Evolutionary conservation across 805 yeast species (phyloP).

Genomic region (Kodamaea laetipori): DNA sequence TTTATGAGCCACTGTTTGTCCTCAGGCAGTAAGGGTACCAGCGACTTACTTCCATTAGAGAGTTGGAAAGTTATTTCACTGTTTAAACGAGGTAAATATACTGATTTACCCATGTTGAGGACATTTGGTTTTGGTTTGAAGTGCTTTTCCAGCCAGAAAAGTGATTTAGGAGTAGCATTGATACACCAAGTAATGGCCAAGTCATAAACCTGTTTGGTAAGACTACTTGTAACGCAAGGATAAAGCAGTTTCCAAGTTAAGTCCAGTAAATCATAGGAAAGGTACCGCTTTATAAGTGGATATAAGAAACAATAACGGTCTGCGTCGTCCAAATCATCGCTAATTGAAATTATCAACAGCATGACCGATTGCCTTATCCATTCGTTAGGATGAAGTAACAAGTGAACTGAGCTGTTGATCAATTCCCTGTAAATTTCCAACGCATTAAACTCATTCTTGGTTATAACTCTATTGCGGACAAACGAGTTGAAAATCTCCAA

Average conservation of each 20-base stretch:
- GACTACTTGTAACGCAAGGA: conserved; percentile 66
- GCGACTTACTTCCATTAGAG: conserved; percentile 16
- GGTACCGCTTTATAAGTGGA: conserved; percentile 75
- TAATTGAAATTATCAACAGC: conserved; percentile 60
- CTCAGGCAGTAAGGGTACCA: conserved; percentile 52
- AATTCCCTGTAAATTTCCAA: conserved; percentile 41
- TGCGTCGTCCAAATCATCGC: conserved; percentile 65
- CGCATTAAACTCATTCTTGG: conserved; percentile 37
- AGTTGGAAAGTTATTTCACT: conserved; percentile 14
- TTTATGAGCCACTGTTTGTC: conserved; percentile 76
- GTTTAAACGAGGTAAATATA: conserved; percentile 28
- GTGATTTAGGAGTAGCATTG: conserved; percentile 56
- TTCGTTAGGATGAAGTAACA: conserved; percentile 82
- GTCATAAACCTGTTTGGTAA: conserved; percentile 65
- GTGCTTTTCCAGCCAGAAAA: conserved; percentile 63
- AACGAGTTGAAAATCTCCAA: conserved; percentile 44
- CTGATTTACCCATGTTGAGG: conserved; percentile 36
- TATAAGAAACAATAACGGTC: conserved; percentile 82
- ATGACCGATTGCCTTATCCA: conserved; percentile 77
- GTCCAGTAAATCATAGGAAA: conserved; percentile 73
- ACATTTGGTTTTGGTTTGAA: conserved; percentile 15
- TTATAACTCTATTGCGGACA: conserved; percentile 34
- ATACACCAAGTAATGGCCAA: conserved; percentile 71
- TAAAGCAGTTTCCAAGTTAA: conserved; percentile 67
- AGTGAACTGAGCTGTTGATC: conserved; percentile 42